phyloP scores from a whole-genome alignment of 257 asterid species.

The Vinca minor region DNA sequence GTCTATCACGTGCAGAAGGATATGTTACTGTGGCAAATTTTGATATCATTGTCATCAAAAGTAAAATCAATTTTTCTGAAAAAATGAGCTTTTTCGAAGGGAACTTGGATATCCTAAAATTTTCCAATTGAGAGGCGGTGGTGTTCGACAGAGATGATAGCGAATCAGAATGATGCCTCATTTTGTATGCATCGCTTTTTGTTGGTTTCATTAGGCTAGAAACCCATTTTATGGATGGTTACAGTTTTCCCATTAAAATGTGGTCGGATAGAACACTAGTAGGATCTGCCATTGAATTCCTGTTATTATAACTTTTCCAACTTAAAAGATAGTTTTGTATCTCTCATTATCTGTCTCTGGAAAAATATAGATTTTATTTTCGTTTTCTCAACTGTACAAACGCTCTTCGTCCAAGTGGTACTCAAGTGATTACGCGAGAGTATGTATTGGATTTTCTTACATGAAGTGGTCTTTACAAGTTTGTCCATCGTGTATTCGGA shows the following conservation, averaged over 20 bases:
- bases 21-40: not conserved
- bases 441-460: too few relatives aligned
- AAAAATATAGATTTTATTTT: too few relatives aligned
- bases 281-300: slow-evolving; percentile 31
- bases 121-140: slow-evolving; percentile 29
- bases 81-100: too few relatives aligned
- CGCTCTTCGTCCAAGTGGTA: too few relatives aligned
- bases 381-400: too few relatives aligned
- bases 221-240: slow-evolving; percentile 47
- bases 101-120: slow-evolving; percentile 21
- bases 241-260: slow-evolving; percentile 43
- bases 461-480: too few relatives aligned
- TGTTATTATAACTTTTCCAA: slow-evolving; percentile 3
- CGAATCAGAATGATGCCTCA: too few relatives aligned
- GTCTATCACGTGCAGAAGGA: not conserved
- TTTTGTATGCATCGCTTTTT: slow-evolving; percentile 35
- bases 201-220: slow-evolving; percentile 19
- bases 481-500: too few relatives aligned
- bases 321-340: too few relatives aligned
- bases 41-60: not conserved
- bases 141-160: too few relatives aligned
- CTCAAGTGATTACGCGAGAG: too few relatives aligned
- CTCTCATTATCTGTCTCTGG: too few relatives aligned
- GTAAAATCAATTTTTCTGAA: slow-evolving; percentile 2
- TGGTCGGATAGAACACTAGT: slow-evolving; percentile 27